Conservation (phyloP, 2,329 filamentous ascomycete genomes). For the Truncatella angustata region DNA sequence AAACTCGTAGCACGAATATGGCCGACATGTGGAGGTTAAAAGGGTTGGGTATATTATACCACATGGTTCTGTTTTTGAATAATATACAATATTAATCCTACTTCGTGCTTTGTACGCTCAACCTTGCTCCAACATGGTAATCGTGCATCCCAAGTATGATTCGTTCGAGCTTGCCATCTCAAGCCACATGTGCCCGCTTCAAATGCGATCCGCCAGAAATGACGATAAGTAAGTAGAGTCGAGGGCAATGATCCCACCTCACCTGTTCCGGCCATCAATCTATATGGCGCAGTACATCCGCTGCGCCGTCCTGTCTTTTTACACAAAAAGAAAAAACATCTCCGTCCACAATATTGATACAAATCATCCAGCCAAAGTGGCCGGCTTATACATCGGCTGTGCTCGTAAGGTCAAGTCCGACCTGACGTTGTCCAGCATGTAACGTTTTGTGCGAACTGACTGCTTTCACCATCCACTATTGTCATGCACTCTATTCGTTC, state of each 20-base stretch:
- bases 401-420: no score
- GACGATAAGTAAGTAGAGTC: constrained; percentile 7
- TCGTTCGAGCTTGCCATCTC: background rate
- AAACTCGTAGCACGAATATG: no score
- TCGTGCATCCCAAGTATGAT: no score
- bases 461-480: background rate
- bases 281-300: background rate
- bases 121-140: no score
- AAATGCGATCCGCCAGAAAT: background rate
- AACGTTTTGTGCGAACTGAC: background rate
- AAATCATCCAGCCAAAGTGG: background rate
- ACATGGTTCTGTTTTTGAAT: no score
- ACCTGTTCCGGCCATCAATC: background rate
- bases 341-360: background rate
- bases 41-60: no score
- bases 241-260: background rate
- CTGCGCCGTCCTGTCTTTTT: background rate
- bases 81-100: no score
- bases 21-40: no score
- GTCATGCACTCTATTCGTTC: constrained; percentile 10
- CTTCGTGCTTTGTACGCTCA: no score
- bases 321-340: background rate
- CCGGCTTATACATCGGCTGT: no score
- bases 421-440: no score
- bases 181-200: background rate